phyloP scores from a whole-genome alignment of 2,329 filamentous ascomycete species.

The Neocucurbitaria cava region DNA sequence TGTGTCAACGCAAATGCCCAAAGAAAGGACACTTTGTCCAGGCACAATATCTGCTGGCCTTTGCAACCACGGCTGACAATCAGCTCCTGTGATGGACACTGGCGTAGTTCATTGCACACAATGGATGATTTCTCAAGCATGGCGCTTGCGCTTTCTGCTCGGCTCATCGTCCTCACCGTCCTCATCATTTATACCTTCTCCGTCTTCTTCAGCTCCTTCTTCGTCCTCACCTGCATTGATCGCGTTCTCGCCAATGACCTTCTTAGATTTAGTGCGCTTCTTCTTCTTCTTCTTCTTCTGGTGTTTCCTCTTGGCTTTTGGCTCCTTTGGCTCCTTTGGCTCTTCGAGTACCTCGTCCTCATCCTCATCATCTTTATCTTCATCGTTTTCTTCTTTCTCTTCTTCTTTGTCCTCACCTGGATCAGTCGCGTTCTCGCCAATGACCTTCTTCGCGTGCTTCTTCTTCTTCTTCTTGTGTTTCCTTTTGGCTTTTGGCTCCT shows the following conservation, averaged over 20 bases:
- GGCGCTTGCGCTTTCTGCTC: conserved; percentile 29
- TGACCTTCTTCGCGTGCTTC: too few species aligned
- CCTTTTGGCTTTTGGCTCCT: conserved; percentile 21
- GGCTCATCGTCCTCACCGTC: conserved; percentile 16
- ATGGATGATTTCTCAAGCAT: conserved; percentile 13
- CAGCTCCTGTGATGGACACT: not conserved
- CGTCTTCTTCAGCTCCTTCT: too few species aligned
- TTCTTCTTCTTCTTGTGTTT: conserved; percentile 35
- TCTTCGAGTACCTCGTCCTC: conserved; percentile 3
- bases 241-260: too few species aligned
- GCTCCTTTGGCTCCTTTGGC: conserved; percentile 1
- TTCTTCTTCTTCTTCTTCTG: conserved; percentile 32
- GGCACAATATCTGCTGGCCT: not conserved
- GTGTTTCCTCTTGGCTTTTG: conserved; percentile 30
- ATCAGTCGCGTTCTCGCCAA: too few species aligned
- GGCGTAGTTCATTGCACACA: not conserved
- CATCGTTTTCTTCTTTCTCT: conserved; percentile 1
- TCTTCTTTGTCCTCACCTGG: too few species aligned
- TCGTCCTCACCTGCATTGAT: too few species aligned
- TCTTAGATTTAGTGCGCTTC: too few species aligned
- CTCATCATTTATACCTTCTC: too few species aligned
- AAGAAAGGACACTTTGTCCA: not conserved
- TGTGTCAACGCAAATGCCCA: not conserved
- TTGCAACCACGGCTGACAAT: not conserved
- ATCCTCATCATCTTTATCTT: too few species aligned